phyloP scores from a whole-genome alignment of 306 rosid genomes.

The Prunus fruticosa region DNA sequence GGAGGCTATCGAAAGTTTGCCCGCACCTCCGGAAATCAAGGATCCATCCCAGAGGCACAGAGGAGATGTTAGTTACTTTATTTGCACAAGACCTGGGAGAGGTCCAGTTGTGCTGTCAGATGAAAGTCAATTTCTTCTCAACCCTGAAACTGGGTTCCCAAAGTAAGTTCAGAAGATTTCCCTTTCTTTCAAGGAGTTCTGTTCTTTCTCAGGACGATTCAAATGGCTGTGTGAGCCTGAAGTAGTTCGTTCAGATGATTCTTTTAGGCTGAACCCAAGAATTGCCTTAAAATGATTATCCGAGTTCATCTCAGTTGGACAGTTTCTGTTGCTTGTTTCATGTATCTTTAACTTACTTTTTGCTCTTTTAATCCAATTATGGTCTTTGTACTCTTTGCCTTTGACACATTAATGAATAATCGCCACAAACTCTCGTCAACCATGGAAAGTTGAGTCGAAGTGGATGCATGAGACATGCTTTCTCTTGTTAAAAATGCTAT shows the following conservation, averaged over 20 bases:
- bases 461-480: neutral
- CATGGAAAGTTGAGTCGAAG: neutral
- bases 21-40: slow-evolving; percentile 76
- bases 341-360: slow-evolving; percentile 31
- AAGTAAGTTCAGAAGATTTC: slow-evolving; percentile 36
- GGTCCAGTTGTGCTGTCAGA: slow-evolving; percentile 86
- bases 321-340: slow-evolving; percentile 30
- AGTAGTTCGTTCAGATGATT: slow-evolving; percentile 32
- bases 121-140: slow-evolving; percentile 67
- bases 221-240: slow-evolving; percentile 22
- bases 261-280: slow-evolving; percentile 24
- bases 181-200: slow-evolving; percentile 12
- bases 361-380: slow-evolving; percentile 2
- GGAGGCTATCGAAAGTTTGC: slow-evolving; percentile 62
- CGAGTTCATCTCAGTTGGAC: slow-evolving; percentile 27
- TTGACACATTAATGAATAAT: slow-evolving; percentile 11
- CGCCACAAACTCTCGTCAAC: neutral
- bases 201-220: slow-evolving; percentile 22
- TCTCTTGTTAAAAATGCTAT: too few relatives aligned
- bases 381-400: neutral
- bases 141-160: slow-evolving; percentile 79
- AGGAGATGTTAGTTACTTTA: slow-evolving; percentile 92
- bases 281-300: slow-evolving; percentile 21
- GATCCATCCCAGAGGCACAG: slow-evolving; percentile 66
- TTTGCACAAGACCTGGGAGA: slow-evolving; percentile 91